A percentile compares a stretch with the other conserved stretches of the same genome.
Evolutionary conservation across 2,329 filamentous ascomycete species (phyloP).

Genomic region (Fusarium sublunatum): DNA sequence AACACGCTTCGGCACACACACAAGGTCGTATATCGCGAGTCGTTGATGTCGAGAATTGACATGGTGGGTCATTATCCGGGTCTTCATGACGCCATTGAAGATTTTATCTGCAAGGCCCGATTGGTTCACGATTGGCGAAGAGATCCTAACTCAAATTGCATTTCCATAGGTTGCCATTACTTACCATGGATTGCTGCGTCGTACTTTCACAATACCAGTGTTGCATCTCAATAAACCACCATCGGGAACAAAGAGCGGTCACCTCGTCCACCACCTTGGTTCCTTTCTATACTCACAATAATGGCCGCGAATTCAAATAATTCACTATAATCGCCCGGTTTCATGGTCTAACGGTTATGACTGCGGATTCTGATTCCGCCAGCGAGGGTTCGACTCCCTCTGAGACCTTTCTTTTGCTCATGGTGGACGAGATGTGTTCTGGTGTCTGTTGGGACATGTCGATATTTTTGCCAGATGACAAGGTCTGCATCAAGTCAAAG

Average conservation of each 20-base stretch:
- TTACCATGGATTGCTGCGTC: no score
- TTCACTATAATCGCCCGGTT: background rate
- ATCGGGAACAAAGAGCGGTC: no score
- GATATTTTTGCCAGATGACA: no score
- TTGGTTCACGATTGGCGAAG: background rate
- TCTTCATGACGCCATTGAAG: conserved; percentile 35
- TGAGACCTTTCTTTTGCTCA: background rate
- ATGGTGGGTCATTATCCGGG: conserved; percentile 25
- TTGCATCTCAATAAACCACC: no score
- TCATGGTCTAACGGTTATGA: background rate
- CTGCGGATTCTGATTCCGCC: background rate
- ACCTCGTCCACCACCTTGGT: no score
- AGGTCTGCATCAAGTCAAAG: background rate
- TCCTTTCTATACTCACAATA: no score
- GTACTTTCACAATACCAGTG: no score
- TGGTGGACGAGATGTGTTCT: no score
- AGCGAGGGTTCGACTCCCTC: background rate
- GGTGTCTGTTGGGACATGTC: no score
- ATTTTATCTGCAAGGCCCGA: conserved; percentile 22
- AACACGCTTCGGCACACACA: background rate
- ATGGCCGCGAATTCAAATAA: no score
- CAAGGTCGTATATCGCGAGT: conserved; percentile 17
- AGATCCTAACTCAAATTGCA: no score
- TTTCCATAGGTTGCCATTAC: no score
- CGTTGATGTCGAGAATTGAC: conserved; percentile 20